Percentiles rank a stretch among this genome's conserved stretches.
phyloP scores from a whole-genome alignment of 108 stramenopile genomes.

The Aurantiochytrium sp. region DNA sequence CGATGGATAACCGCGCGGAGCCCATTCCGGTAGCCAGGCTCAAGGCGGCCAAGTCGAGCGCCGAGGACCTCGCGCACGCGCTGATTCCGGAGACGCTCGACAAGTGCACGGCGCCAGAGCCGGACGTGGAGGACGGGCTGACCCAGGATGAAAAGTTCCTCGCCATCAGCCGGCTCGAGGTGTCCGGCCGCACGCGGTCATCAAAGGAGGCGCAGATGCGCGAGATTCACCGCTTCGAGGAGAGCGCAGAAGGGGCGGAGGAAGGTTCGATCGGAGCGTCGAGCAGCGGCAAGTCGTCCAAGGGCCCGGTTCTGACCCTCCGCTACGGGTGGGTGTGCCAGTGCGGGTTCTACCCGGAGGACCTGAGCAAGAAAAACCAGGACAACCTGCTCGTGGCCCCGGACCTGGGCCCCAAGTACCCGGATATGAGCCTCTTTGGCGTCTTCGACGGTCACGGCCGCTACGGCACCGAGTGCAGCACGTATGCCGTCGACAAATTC shows the following conservation, averaged over 20 bases:
- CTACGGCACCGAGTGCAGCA: constrained; percentile 33
- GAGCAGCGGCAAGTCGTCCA: not conserved
- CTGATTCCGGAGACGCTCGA: constrained; percentile 17
- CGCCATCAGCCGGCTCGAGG: constrained; percentile 2
- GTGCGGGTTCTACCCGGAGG: constrained; percentile 20
- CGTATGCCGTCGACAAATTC: constrained; percentile 23
- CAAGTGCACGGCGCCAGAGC: constrained; percentile 22
- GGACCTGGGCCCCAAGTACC: constrained; percentile 7
- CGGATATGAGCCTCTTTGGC: constrained; percentile 25
- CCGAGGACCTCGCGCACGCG: not conserved
- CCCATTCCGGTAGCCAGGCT: not conserved
- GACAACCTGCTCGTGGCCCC: constrained; percentile 12
- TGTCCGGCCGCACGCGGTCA: not conserved
- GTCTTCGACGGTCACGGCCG: constrained; percentile 49
- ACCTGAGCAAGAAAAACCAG: constrained; percentile 19
- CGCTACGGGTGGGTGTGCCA: constrained; percentile 16
- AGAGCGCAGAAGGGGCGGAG: not conserved
- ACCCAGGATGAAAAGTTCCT: constrained; percentile 15
- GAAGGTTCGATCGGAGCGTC: not conserved
- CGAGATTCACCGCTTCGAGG: not conserved
- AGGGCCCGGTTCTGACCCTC: not conserved
- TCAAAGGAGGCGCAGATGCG: not conserved
- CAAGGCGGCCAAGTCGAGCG: constrained; percentile 16
- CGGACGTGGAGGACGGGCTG: constrained; percentile 22
- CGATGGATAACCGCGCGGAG: not conserved